These are phyloP conservation scores for Cystobasidiaceae sp. DNA, from an alignment of 1,284 basidiomycete genomes.

Conservation along the genomic window DNA sequence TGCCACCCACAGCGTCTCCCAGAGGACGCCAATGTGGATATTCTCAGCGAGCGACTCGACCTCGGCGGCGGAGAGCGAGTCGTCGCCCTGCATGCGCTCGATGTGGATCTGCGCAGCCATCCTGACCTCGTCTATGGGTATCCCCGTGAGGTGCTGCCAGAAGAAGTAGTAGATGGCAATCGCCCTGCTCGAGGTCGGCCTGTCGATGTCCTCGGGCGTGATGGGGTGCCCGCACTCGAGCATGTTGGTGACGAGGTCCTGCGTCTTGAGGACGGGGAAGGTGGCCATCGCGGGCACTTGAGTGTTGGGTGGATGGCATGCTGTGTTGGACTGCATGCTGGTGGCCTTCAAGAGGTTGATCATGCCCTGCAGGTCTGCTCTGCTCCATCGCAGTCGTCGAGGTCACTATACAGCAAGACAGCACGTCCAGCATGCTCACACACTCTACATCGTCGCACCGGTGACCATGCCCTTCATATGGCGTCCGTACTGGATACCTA, in stretches of 20 bases:
- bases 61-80: neutral
- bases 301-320: neutral
- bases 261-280: slow-evolving; percentile 30
- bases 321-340: no score
- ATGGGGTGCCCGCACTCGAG: slow-evolving; percentile 18
- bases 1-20: slow-evolving; percentile 22
- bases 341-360: no score
- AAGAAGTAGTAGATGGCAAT: slow-evolving; percentile 32
- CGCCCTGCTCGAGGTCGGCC: slow-evolving; percentile 17
- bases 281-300: slow-evolving; percentile 18
- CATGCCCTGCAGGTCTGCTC: neutral
- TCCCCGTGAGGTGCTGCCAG: slow-evolving; percentile 18
- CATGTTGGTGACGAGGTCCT: slow-evolving; percentile 22
- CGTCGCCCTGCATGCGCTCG: slow-evolving; percentile 15
- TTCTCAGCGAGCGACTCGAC: slow-evolving; percentile 6
- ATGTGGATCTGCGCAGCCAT: slow-evolving; percentile 22
- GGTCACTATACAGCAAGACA: no score
- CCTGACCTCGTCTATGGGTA: slow-evolving; percentile 17
- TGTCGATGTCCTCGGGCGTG: slow-evolving; percentile 30
- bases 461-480: no score
- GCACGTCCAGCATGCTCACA: no score
- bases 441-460: no score
- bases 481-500: no score
- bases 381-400: neutral
- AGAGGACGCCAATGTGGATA: slow-evolving; percentile 18